Conservation (phyloP, 768 basidiomycete genomes). For the Pleurotus tuber-regium region DNA sequence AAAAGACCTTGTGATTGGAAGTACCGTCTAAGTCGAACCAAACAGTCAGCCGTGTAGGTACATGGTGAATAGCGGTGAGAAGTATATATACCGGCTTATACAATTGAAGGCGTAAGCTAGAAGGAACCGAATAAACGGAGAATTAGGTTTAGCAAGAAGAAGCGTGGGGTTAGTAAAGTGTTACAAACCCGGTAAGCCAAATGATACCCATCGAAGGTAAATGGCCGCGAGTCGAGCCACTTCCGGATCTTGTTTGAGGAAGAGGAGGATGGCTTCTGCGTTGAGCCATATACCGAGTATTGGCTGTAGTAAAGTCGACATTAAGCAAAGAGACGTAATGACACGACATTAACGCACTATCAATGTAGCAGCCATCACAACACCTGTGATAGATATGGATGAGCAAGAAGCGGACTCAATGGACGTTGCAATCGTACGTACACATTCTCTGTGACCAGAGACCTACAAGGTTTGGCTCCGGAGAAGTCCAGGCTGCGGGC, state of each 20-base stretch:
- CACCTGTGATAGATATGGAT: too few relatives aligned
- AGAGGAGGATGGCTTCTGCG: conserved; percentile 74
- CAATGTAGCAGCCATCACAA: conserved; percentile 15
- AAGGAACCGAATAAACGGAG: conserved; percentile 1
- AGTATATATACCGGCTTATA: conserved; percentile 37
- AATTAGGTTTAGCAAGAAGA: conserved; percentile 1
- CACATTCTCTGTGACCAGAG: conserved; percentile 90
- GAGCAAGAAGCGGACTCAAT: neutral
- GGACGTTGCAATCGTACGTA: conserved; percentile 33
- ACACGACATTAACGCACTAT: conserved; percentile 12
- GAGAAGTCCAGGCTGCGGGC: conserved; percentile 92
- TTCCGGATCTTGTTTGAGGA: conserved; percentile 76
- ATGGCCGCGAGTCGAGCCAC: conserved; percentile 74
- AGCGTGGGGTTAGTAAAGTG: conserved; percentile 4
- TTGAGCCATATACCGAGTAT: conserved; percentile 79
- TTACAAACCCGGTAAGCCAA: conserved; percentile 68
- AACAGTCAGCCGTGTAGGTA: neutral
- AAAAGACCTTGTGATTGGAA: conserved; percentile 70
- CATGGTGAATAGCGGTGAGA: conserved; percentile 7
- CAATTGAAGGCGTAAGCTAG: conserved; percentile 51
- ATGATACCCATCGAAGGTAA: conserved; percentile 73
- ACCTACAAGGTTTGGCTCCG: conserved; percentile 80
- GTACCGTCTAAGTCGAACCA: conserved; percentile 55
- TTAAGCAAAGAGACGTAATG: neutral
- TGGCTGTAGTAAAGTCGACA: conserved; percentile 26